Conservation (phyloP, 2,329 filamentous ascomycete genomes). For the Neopestalotiopsis sp. region DNA sequence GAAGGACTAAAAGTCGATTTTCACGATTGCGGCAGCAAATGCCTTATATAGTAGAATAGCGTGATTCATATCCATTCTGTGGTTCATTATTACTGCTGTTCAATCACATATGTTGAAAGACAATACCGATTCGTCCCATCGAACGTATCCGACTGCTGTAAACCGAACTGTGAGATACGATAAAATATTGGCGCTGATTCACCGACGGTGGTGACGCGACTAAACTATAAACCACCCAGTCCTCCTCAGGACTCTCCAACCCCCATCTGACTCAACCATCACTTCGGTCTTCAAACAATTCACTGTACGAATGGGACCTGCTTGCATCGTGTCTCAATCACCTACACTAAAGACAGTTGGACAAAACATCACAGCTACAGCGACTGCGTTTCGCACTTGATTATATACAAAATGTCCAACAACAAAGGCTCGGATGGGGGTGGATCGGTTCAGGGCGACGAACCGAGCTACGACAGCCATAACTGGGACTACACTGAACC, state of each 20-base stretch:
- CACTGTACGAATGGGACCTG: too few species aligned
- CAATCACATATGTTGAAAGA: background rate
- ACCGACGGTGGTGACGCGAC: background rate
- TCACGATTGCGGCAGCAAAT: background rate
- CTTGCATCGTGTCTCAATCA: background rate
- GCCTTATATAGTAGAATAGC: background rate
- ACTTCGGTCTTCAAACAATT: background rate
- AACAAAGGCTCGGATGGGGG: background rate
- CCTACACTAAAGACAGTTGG: background rate
- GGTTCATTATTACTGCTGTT: background rate
- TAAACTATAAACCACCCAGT: background rate
- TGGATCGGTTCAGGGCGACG: background rate
- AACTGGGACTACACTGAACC: background rate
- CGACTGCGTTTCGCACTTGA: background rate
- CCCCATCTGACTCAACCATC: background rate
- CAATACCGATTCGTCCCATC: too few species aligned
- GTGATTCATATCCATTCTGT: background rate
- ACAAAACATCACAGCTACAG: background rate
- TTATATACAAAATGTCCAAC: background rate
- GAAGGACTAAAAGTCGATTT: background rate
- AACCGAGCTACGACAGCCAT: background rate
- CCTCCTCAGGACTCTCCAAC: background rate
- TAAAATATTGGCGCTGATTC: background rate
- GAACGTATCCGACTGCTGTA: background rate
- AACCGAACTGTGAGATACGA: background rate